Conservation (phyloP, 148 eudicot species). For the Fagopyrum tataricum region DNA sequence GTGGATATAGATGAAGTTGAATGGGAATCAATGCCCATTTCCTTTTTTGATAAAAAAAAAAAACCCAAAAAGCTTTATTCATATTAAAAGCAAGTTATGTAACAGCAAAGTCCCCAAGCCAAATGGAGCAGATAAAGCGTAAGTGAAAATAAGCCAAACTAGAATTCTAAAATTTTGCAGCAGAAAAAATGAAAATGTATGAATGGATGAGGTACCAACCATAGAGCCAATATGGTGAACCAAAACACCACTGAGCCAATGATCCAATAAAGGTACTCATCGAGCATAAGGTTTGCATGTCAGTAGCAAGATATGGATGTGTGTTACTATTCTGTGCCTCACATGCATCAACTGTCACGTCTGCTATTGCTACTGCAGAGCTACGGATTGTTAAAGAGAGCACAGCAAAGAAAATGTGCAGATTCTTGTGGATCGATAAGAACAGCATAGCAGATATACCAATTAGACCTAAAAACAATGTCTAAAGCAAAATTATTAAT, state of each 20-base stretch:
- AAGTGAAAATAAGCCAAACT: not conserved
- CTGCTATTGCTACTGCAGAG: conserved; percentile 84
- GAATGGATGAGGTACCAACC: conserved; percentile 30
- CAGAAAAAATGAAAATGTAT: not conserved
- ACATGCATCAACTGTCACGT: conserved; percentile 97
- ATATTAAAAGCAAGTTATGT: too few relatives aligned
- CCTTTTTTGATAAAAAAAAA: too few relatives aligned
- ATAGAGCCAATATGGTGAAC: conserved; percentile 81
- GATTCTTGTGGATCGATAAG: conserved; percentile 46
- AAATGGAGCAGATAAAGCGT: too few relatives aligned
- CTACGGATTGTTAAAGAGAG: conserved; percentile 56
- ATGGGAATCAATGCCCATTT: too few relatives aligned
- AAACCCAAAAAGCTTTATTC: too few relatives aligned
- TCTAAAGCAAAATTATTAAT: not conserved
- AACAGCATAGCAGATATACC: conserved; percentile 67
- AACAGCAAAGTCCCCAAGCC: too few relatives aligned
- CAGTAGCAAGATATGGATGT: conserved; percentile 68
- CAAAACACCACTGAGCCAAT: conserved; percentile 70
- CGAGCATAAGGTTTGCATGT: conserved; percentile 92
- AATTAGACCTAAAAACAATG: conserved; percentile 40
- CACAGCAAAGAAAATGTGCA: conserved; percentile 66
- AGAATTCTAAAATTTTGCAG: not conserved
- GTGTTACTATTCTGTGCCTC: conserved; percentile 77
- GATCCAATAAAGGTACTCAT: conserved; percentile 75
- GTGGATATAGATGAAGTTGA: too few relatives aligned